Base-by-base conservation (phyloP, 176 grass and related monocot species). In the Alloteropsis semialata region DNA sequence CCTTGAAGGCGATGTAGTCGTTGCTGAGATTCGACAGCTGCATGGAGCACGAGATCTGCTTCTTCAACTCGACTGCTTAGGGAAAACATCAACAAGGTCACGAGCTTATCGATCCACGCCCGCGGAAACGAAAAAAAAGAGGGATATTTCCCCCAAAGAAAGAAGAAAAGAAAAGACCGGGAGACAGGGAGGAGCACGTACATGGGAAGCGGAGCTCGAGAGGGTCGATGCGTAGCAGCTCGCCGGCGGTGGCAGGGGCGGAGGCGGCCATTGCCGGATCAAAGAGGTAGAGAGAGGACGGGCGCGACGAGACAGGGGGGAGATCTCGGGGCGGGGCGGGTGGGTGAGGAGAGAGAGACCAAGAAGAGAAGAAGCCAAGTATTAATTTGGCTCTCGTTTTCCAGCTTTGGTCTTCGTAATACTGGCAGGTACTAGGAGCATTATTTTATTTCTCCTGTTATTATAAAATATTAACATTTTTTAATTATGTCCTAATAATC, bases 41-140 rank as follows among this genome's bases (percentile, higher is more conserved):
- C 78, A 97, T 72, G 54, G 88, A 89, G 86, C 91, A 93, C 53
- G 94, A 93, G 73, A 93, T 90, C 86, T 93, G 90, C 89, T 89
- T 93, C 81, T 93, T 91, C 84, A 97, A 81, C 80, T 93, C 94
- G 58, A 97, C 94, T 97, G 84, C 86, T 17, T 28, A 77, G 69
- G 41, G 63, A 16, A 85, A 72, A 74, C 6, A 83, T 9, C 38
- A 80, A 32, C 6, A 85, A 53, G 53, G 79, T 69, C 46, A 88
- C 9, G 17, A 85, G 33, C 70, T 8, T 44, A 82, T 80, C 85
- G 39, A 86, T 84, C 68, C 81, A 46, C 29, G 45, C 29, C 17
- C 16, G n/a, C 32, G 33, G 41, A 81, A 22, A 53, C 2, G 42
- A 59, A 25, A 51, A 65, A 58, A 58, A 25, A 33, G 12, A 33